These are phyloP conservation scores for Hansenula sp. DNA, from an alignment of 1,139 yeast species.

Conservation along the genomic window DNA sequence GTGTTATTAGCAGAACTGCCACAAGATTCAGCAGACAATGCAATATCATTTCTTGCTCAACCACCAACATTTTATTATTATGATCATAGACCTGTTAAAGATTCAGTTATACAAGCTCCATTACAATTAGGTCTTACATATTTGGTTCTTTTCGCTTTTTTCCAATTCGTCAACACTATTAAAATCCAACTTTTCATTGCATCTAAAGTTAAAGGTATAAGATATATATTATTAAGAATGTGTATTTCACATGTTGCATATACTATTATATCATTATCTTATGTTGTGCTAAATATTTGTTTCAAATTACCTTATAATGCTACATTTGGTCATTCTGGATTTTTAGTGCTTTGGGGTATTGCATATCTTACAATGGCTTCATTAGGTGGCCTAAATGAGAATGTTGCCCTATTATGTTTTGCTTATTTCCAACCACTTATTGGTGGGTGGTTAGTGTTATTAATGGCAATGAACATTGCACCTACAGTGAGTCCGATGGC, in stretches of 20 bases:
- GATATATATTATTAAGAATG: conserved; percentile 44
- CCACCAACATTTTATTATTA: conserved; percentile 26
- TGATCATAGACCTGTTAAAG: conserved; percentile 47
- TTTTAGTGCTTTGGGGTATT: conserved; percentile 57
- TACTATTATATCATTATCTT: conserved; percentile 48
- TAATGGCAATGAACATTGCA: conserved; percentile 54
- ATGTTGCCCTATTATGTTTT: conserved; percentile 41
- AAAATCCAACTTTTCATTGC: conserved; percentile 48
- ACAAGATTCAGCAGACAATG: conserved; percentile 10
- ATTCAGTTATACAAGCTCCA: conserved; percentile 54
- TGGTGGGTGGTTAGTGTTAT: conserved; percentile 60
- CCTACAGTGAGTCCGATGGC: conserved; percentile 57
- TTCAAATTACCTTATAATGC: conserved; percentile 47
- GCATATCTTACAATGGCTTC: conserved; percentile 55
- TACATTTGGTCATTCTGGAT: conserved; percentile 58
- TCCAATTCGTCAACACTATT: conserved; percentile 52
- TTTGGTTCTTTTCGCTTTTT: conserved; percentile 60
- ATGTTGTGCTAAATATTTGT: conserved; percentile 52
- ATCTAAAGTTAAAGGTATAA: conserved; percentile 36
- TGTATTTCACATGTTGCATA: conserved; percentile 43
- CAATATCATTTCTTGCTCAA: conserved; percentile 10
- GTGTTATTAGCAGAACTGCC: conserved; percentile 17
- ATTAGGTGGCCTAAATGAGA: conserved; percentile 57
- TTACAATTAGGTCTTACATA: conserved; percentile 71
- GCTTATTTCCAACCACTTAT: conserved; percentile 41